Base-by-base conservation (phyloP, 805 yeast species). In the Yarrowia sp. region DNA sequence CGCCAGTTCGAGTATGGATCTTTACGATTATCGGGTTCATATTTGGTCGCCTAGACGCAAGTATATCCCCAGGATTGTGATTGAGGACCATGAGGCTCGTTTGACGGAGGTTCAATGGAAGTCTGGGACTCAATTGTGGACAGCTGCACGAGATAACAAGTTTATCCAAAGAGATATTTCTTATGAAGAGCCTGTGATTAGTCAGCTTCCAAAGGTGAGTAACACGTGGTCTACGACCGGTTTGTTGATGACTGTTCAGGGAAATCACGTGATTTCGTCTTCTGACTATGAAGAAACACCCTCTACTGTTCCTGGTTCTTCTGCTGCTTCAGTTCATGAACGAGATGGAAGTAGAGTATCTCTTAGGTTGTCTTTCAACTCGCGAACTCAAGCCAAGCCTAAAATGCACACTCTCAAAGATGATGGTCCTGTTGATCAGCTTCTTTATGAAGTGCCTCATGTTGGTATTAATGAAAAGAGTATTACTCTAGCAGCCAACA, bases 1-100 rank as follows among this genome's bases (percentile, higher is more conserved):
- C 67, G 96, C 96, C 0, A 81, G 87, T 42, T 87, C 88, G 72
- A 88, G 86, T 65, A 76, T 88, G 69, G 87, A 86, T 57, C 92
- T 72, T 51, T 72, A 88, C 70, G 96, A 88, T 70, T 69, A 78
- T 45, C 83, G 88, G 1, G 80, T 89, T 6, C 85, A 87, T 57
- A 81, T 90, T 4, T 90, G 89, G 82, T 86, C 86, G 47, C 78
- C 90, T 60, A 81, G 81, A 41, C 79, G 97, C 68, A 89, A 86
- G 68, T 87, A 82, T 71, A 82, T 92, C 22, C 97, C 98, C 0
- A 80, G 81, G 44, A 78, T 81, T 68, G 78, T 81, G 5, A 73
- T 85, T 33, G 84, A 81, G 64, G 71, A 75, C 8, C 89, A 86
- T 69, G 64, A 58, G 42, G 64, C 64, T 9, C 41, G 64, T n/a